Base-by-base conservation (phyloP, 164 flowering plant species). In the Stephania yunnanensis region DNA sequence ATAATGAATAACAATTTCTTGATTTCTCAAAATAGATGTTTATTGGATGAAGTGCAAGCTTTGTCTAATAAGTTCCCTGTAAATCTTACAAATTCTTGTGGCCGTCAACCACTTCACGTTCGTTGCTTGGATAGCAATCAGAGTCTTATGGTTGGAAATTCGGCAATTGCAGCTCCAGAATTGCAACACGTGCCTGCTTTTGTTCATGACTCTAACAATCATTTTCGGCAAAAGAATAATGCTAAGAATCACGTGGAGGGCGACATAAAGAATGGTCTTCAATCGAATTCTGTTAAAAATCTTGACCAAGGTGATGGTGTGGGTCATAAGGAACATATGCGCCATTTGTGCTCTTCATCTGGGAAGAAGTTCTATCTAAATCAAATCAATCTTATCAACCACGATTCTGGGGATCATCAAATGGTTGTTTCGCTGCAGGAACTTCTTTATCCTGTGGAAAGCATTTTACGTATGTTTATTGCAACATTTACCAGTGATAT, bases 401-500 rank as follows among this genome's bases (percentile, higher is more conserved):
- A 74, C 12, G 42, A 71, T 68, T 80, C 80, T 6, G 52, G 29
- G 17, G 82, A 71, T 65, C 76, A 73, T 68, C 80, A 77, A 50
- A 52, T 73, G 73, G 84, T 73, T 64, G 85, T 94, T 48, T 88
- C 94, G 70, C 83, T 94, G 82, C 91, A 87, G 46, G 96, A 92
- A 75, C 92, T 94, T 76, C 79, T 94, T 71, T 65, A 87, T 85
- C 98, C 98, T 42, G 83, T 94, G 66, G 86, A 87, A 80, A 87
- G 84, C 82, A 84, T 94, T 73, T 73, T 78, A 1, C 82, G 81
- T 66, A 80, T 94, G 69, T 94, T 94, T 71, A 83, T 91, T 78
- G 93, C 97, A 61, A 94, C 98, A 55, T 94, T 94, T 79, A 94
- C 98, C 2, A 81, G 89, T 74, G 96, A 94, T 73, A 79, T 91